Conservation (phyloP, 2,329 filamentous ascomycete species). For the Xylariaceae sp. region DNA sequence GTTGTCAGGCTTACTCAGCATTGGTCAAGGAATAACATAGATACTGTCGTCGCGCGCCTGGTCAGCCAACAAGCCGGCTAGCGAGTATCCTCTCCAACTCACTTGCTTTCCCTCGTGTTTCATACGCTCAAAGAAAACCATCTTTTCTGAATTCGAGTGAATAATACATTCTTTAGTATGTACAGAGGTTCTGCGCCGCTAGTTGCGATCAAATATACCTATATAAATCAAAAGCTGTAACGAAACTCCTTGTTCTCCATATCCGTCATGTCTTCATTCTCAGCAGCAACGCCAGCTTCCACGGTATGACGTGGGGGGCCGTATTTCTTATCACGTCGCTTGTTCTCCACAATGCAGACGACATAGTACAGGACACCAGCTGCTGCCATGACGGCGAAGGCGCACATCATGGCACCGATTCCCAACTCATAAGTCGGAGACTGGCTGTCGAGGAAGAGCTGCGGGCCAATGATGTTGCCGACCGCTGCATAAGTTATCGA, state of each 20-base stretch:
- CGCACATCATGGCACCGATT: conserved; percentile 20
- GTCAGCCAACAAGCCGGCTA: too few species aligned
- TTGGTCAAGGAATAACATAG: too few species aligned
- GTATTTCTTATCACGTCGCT: background rate
- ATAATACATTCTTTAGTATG: too few species aligned
- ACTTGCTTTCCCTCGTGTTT: too few species aligned
- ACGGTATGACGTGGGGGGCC: background rate
- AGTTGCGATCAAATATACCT: too few species aligned
- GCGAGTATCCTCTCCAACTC: too few species aligned
- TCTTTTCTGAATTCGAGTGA: too few species aligned
- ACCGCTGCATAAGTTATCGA: too few species aligned
- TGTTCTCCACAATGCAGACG: background rate
- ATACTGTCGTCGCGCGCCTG: too few species aligned
- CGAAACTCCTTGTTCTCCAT: background rate
- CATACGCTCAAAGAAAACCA: too few species aligned
- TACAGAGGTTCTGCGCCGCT: too few species aligned
- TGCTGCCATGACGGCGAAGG: conserved; percentile 18
- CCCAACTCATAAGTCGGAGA: conserved; percentile 22
- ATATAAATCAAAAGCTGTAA: background rate
- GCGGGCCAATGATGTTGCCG: conserved; percentile 24
- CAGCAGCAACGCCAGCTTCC: background rate
- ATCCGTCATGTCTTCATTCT: background rate
- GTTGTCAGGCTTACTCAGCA: too few species aligned
- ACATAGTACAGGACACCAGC: conserved; percentile 1
- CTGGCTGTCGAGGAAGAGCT: conserved; percentile 20